phyloP scores from a whole-genome alignment of 176 grass and related monocot genomes.

The Zea luxurians region DNA sequence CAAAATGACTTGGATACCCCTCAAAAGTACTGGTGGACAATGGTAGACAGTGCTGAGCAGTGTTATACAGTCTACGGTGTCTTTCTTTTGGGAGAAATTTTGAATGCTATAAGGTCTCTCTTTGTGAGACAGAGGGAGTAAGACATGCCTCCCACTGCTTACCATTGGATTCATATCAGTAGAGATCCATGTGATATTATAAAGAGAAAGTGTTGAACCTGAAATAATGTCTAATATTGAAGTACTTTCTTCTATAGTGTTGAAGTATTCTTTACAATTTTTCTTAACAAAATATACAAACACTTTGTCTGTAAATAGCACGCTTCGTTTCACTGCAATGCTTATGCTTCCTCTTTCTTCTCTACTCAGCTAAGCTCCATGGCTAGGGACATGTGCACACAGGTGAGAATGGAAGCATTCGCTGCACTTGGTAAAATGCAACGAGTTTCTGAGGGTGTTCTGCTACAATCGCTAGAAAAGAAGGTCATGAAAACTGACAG shows the following conservation, averaged over 20 bases:
- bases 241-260: not conserved
- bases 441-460: slow-evolving; percentile 57
- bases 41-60: not conserved
- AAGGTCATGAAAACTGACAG: slow-evolving; percentile 61
- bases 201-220: not conserved
- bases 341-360: slow-evolving; percentile 28
- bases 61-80: not conserved
- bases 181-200: not conserved
- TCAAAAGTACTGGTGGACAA: not conserved
- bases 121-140: not conserved
- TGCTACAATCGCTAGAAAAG: slow-evolving; percentile 82
- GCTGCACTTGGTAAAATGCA: slow-evolving; percentile 63
- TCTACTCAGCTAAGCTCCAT: slow-evolving; percentile 76
- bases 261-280: not conserved
- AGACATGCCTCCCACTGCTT: not conserved
- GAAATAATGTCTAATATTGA: not conserved
- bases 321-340: slow-evolving; percentile 13
- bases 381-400: slow-evolving; percentile 81
- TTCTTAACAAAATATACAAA: not conserved
- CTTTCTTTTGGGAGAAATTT: not conserved
- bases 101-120: not conserved
- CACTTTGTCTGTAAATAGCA: slow-evolving; percentile 1
- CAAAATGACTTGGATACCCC: not conserved
- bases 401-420: slow-evolving; percentile 85
- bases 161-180: slow-evolving; percentile 4